These are phyloP conservation scores for Cytospora mali DNA, from an alignment of 2,329 filamentous ascomycete species.

Conservation along the genomic window DNA sequence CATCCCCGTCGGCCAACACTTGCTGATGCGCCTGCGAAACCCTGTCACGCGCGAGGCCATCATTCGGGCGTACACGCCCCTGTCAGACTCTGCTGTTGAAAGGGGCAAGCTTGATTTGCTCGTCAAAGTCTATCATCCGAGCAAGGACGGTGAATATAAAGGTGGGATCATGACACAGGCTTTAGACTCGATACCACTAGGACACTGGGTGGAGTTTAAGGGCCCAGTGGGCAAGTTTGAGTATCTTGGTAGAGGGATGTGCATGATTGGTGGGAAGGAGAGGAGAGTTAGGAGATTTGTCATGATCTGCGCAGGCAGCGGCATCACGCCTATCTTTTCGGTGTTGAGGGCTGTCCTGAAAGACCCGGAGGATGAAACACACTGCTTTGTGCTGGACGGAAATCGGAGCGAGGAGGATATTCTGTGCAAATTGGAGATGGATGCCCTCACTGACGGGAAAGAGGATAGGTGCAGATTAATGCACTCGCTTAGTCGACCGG, in stretches of 20 bases:
- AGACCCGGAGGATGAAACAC: constrained; percentile 64
- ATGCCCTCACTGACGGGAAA: constrained; percentile 59
- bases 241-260: constrained; percentile 70
- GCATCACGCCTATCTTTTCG: constrained; percentile 89
- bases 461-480: constrained; percentile 63
- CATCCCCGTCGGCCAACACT: constrained; percentile 81
- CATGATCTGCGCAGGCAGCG: constrained; percentile 89
- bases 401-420: constrained; percentile 81
- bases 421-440: constrained; percentile 74
- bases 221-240: constrained; percentile 85
- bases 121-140: constrained; percentile 79
- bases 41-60: constrained; percentile 70
- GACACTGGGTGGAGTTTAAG: constrained; percentile 79
- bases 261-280: constrained; percentile 59
- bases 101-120: constrained; percentile 72
- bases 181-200: constrained; percentile 71
- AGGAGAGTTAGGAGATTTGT: constrained; percentile 67
- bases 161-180: constrained; percentile 84
- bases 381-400: constrained; percentile 75
- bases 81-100: constrained; percentile 62
- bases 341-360: constrained; percentile 74
- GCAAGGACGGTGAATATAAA: constrained; percentile 43
- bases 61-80: constrained; percentile 85
- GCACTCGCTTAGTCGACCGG: constrained; percentile 68
- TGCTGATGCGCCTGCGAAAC: constrained; percentile 81